Conservation (phyloP, 2,329 filamentous ascomycete genomes). For the Xylaria sp. region DNA sequence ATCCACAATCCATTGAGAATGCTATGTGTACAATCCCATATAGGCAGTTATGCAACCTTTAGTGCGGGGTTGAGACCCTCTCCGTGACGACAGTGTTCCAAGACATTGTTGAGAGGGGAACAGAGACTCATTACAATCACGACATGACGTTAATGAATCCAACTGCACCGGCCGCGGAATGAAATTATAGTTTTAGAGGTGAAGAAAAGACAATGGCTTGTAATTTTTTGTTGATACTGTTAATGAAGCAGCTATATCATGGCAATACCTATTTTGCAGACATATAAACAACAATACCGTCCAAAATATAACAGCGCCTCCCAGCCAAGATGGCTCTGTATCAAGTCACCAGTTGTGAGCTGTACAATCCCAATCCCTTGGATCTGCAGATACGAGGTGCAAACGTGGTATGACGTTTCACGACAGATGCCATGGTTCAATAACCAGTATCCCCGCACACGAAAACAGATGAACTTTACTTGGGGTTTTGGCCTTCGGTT, state of each 20-base stretch:
- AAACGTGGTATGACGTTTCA: conserved; percentile 32
- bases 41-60: not conserved
- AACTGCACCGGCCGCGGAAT: not conserved
- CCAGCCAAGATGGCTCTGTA: not conserved
- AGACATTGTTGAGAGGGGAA: not conserved
- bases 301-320: not conserved
- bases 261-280: no score
- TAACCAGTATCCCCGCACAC: not conserved
- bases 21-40: conserved; percentile 5
- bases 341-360: conserved; percentile 4
- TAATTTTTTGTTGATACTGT: no score
- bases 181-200: not conserved
- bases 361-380: conserved; percentile 12
- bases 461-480: not conserved
- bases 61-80: conserved; percentile 30
- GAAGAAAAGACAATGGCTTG: not conserved
- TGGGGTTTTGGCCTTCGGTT: not conserved
- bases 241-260: not conserved
- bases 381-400: conserved; percentile 31
- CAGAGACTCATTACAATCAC: not conserved
- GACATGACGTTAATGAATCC: conserved; percentile 19
- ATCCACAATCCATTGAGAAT: conserved; percentile 13
- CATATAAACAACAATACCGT: not conserved
- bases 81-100: conserved; percentile 15
- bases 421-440: not conserved